A percentile compares a stretch with the other conserved stretches of the same genome.
Conservation (phyloP, 257 asterid genomes). For the Cruciata laevipes region DNA sequence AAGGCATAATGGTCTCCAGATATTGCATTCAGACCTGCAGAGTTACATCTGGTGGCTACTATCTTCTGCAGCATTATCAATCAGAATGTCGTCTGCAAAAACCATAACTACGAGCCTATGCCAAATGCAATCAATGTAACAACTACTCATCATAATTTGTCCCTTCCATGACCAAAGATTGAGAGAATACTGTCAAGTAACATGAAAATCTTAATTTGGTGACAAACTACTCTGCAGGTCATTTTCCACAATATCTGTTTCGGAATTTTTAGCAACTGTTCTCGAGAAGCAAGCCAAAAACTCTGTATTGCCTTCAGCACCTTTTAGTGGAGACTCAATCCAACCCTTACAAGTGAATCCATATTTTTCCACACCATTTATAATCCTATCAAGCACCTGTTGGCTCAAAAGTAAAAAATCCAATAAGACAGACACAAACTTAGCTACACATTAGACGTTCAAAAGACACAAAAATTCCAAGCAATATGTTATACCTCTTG, state of each 20-base stretch:
- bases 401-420: not conserved
- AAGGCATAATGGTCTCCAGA: no score
- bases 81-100: no score
- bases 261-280: constrained; percentile 13
- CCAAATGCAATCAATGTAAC: not conserved
- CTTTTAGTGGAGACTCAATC: constrained; percentile 90
- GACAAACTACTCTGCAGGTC: not conserved
- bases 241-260: not conserved
- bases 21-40: no score
- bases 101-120: no score
- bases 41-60: no score
- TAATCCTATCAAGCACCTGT: constrained; percentile 72
- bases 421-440: not conserved
- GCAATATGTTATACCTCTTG: constrained; percentile 45
- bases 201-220: not conserved
- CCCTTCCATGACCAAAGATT: not conserved
- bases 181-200: not conserved
- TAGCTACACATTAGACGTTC: not conserved
- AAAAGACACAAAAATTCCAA: not conserved
- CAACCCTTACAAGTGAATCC: constrained; percentile 85
- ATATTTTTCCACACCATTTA: constrained; percentile 62
- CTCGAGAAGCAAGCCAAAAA: constrained; percentile 68
- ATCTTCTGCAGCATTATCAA: no score
- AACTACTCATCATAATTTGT: not conserved
- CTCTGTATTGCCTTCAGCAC: constrained; percentile 94